Conservation (phyloP, 352 stramenopile genomes). For the Globisporangium megalacanthum region DNA sequence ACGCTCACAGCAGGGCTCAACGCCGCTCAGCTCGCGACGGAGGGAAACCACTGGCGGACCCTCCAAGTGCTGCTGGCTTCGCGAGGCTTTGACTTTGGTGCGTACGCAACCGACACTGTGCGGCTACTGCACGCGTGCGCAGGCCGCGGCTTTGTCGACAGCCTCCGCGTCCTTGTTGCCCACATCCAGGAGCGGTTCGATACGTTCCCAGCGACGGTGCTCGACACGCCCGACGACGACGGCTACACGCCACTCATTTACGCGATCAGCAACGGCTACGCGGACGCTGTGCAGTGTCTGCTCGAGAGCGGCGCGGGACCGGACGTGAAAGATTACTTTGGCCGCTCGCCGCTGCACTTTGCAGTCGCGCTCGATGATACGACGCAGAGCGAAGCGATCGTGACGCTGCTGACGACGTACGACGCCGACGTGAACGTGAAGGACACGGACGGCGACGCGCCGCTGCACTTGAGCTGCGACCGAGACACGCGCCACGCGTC, state of each 20-base stretch:
- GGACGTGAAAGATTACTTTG: constrained; percentile 60
- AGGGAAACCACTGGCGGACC: constrained; percentile 49
- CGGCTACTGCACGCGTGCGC: constrained; percentile 63
- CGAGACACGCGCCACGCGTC: constrained; percentile 40
- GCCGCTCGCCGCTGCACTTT: constrained; percentile 65
- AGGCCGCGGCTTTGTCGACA: constrained; percentile 49
- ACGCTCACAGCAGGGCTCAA: constrained; percentile 33
- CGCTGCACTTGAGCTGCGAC: constrained; percentile 59
- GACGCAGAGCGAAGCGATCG: constrained; percentile 22
- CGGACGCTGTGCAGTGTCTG: constrained; percentile 45
- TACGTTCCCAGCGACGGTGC: constrained; percentile 11
- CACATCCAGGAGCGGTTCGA: constrained; percentile 35
- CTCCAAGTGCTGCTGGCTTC: constrained; percentile 48
- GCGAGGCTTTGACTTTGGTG: constrained; percentile 33
- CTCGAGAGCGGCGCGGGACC: constrained; percentile 47
- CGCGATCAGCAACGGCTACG: constrained; percentile 49
- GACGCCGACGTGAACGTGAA: constrained; percentile 70
- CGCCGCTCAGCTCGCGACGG: constrained; percentile 43
- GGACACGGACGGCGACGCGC: constrained; percentile 61
- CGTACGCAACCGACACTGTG: constrained; percentile 31
- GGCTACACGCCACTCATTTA: constrained; percentile 82
- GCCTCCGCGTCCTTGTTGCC: constrained; percentile 37
- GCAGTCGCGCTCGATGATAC: constrained; percentile 27
- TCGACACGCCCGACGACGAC: constrained; percentile 59
- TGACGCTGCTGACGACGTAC: constrained; percentile 54